Evolutionary conservation across 805 yeast species (phyloP).

Genomic region (Ogataea parapolymorpha): DNA sequence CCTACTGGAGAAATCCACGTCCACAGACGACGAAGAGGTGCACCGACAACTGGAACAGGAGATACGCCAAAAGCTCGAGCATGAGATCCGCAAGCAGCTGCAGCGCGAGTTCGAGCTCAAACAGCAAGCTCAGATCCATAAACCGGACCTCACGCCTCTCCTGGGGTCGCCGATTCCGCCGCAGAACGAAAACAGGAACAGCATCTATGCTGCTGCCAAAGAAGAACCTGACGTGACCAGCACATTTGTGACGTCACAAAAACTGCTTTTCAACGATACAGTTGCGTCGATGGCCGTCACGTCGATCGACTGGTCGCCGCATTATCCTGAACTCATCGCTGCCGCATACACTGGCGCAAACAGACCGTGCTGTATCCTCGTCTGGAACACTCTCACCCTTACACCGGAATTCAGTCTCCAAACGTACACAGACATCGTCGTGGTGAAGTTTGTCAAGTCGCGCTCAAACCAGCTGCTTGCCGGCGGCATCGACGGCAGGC

Average conservation of each 20-base stretch:
- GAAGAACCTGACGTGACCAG: slow-evolving; percentile 1
- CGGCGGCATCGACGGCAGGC: slow-evolving; percentile 47
- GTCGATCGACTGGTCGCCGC: slow-evolving; percentile 32
- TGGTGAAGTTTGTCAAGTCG: slow-evolving; percentile 39
- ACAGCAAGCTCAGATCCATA: not conserved
- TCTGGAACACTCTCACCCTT: slow-evolving; percentile 30
- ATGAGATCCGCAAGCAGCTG: slow-evolving; percentile 5
- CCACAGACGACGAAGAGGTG: slow-evolving; percentile 8
- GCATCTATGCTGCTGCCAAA: slow-evolving; percentile 20
- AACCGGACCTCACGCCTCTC: not conserved
- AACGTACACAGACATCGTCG: slow-evolving; percentile 38
- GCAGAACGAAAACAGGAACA: slow-evolving; percentile 26
- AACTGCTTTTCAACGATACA: slow-evolving; percentile 3
- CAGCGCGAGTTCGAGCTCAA: slow-evolving; percentile 12
- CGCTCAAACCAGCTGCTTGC: slow-evolving; percentile 42
- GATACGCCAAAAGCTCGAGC: slow-evolving; percentile 12
- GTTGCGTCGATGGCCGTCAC: slow-evolving; percentile 18
- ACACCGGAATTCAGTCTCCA: slow-evolving; percentile 37
- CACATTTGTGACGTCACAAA: slow-evolving; percentile 6
- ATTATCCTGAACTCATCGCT: slow-evolving; percentile 28
- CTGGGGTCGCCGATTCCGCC: slow-evolving; percentile 4
- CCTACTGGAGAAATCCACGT: slow-evolving; percentile 3
- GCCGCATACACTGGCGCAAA: slow-evolving; percentile 20
- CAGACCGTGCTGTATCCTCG: slow-evolving; percentile 17
- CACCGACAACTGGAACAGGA: slow-evolving; percentile 13